Conservation (phyloP, 768 basidiomycete species). For the Mycena floridula region DNA sequence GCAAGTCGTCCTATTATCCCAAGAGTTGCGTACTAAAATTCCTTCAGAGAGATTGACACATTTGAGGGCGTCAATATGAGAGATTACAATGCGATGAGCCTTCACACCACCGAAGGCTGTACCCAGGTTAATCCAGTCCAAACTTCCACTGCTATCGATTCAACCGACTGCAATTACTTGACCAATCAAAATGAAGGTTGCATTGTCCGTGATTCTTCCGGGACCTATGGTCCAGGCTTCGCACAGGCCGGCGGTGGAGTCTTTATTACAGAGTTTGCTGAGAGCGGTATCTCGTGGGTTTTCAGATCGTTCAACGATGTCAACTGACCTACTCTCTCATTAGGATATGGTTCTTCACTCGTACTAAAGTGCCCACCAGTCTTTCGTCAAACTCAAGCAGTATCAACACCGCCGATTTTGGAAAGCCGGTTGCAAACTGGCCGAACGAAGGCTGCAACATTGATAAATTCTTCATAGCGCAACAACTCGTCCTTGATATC, state of each 20-base stretch:
- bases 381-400: conserved; percentile 44
- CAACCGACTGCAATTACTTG: conserved; percentile 54
- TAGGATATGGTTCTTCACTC: conserved; percentile 62
- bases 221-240: conserved; percentile 63
- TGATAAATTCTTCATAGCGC: conserved; percentile 49
- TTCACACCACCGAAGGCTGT: conserved; percentile 67
- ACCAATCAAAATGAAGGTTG: conserved; percentile 61
- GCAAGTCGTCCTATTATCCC: conserved; percentile 20
- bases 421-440: conserved; percentile 68
- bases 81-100: conserved; percentile 56
- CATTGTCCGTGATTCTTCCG: conserved; percentile 44
- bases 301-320: background rate
- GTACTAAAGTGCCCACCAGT: conserved; percentile 42
- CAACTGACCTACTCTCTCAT: too few species aligned
- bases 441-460: conserved; percentile 50
- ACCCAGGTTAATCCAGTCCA: conserved; percentile 42
- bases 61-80: conserved; percentile 57
- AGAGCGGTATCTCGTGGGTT: conserved; percentile 57
- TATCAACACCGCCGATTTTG: conserved; percentile 50
- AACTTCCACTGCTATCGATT: conserved; percentile 44
- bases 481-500: conserved; percentile 69
- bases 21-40: background rate
- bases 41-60: background rate
- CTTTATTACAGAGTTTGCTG: too few species aligned
- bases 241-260: conserved; percentile 64